These are phyloP conservation scores for Euclidium syriacum DNA, from an alignment of 345 rosid genomes.

Conservation along the genomic window DNA sequence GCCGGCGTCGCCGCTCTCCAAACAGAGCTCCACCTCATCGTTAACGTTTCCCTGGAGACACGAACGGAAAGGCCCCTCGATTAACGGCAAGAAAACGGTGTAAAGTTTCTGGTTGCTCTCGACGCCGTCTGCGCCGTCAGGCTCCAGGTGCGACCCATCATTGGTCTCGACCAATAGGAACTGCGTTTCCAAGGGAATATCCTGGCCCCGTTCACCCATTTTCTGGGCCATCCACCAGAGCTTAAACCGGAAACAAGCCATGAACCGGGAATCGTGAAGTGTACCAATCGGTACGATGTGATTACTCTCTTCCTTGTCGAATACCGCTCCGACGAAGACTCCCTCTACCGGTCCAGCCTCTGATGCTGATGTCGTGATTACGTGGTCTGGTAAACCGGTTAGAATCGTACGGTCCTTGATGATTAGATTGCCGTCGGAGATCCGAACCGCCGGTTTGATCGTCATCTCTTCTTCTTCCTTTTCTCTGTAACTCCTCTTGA, in stretches of 20 bases:
- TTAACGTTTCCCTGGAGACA: constrained; percentile 63
- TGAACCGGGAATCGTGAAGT: constrained; percentile 68
- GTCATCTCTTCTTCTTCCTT: constrained; percentile 48
- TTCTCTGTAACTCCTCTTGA: constrained; percentile 26
- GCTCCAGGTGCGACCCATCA: constrained; percentile 68
- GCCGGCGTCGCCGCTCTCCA: constrained; percentile 80
- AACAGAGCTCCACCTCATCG: constrained; percentile 81
- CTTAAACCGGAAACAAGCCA: constrained; percentile 92
- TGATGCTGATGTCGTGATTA: constrained; percentile 57
- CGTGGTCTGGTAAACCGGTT: constrained; percentile 68
- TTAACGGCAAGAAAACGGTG: constrained; percentile 83
- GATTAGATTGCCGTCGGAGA: constrained; percentile 55
- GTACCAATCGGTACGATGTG: constrained; percentile 67
- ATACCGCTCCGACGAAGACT: constrained; percentile 67
- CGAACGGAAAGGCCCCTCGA: constrained; percentile 76
- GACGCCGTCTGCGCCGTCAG: constrained; percentile 46
- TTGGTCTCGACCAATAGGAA: constrained; percentile 70
- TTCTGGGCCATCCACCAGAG: constrained; percentile 99
- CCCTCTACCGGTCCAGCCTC: constrained; percentile 68
- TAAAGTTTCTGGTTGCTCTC: constrained; percentile 58
- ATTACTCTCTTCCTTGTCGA: constrained; percentile 53
- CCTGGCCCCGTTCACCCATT: constrained; percentile 73
- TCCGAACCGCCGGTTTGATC: constrained; percentile 71
- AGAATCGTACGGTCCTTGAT: constrained; percentile 60
- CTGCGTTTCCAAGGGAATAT: constrained; percentile 83